Evolutionary conservation across 768 basidiomycete genomes (phyloP).

Genomic region (Suillus paluster): DNA sequence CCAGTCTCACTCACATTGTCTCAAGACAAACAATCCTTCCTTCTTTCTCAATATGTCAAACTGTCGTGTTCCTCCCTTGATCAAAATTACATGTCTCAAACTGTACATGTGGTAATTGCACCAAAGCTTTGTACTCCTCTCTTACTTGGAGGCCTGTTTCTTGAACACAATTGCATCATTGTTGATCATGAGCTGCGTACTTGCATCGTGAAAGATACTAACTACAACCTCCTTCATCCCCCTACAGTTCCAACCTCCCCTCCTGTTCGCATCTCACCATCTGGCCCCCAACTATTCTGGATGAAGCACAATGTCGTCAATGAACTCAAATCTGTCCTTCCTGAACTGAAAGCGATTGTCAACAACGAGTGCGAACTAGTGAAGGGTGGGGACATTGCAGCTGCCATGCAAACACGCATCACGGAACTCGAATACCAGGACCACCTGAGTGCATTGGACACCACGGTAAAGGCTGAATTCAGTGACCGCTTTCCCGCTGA

Average conservation of each 20-base stretch:
- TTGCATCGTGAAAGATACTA: constrained; percentile 5
- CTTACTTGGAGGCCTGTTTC: constrained; percentile 40
- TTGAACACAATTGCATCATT: constrained; percentile 38
- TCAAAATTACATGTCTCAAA: no score
- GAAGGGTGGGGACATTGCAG: background rate
- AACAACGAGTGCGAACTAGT: background rate
- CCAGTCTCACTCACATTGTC: no score
- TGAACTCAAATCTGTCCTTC: background rate
- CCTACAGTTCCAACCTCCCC: no score
- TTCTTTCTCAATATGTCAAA: no score
- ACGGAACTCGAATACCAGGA: no score
- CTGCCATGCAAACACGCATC: no score
- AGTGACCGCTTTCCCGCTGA: constrained; percentile 26
- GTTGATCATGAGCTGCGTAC: constrained; percentile 26
- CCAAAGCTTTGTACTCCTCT: constrained; percentile 30
- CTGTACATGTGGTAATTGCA: constrained; percentile 26
- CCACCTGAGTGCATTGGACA: no score
- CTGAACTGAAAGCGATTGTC: background rate
- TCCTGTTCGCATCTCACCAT: no score
- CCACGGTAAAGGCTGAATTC: constrained; percentile 2
- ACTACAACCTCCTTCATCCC: constrained; percentile 16
- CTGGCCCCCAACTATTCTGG: background rate
- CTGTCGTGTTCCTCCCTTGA: no score
- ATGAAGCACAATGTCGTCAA: background rate
- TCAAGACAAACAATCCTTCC: no score